These are phyloP conservation scores for Hymenoscyphus fraxineus DNA, from an alignment of 2,329 filamentous ascomycete genomes.

Conservation along the genomic window DNA sequence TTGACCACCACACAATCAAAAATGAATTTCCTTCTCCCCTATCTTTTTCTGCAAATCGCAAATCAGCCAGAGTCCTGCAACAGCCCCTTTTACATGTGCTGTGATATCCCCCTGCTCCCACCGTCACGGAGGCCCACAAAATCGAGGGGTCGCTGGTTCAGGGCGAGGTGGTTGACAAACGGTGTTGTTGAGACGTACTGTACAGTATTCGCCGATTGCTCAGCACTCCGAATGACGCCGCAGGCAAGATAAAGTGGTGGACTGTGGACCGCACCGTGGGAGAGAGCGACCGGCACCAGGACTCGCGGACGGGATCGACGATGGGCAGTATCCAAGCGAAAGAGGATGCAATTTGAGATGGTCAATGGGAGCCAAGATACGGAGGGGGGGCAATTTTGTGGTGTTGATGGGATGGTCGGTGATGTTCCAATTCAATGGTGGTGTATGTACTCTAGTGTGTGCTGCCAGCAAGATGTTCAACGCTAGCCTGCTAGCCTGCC, in stretches of 20 bases:
- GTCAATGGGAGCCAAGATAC: conserved; percentile 15
- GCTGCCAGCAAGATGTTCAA: not conserved
- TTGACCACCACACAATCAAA: conserved; percentile 10
- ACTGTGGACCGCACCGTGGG: not conserved
- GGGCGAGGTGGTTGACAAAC: not conserved
- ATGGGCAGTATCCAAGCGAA: conserved; percentile 4
- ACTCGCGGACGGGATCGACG: not conserved
- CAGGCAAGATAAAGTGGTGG: conserved; percentile 2
- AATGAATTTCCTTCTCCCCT: conserved; percentile 24
- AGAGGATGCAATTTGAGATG: not conserved
- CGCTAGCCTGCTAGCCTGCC: not conserved
- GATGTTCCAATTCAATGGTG: conserved; percentile 2
- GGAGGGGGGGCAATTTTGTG: conserved; percentile 14
- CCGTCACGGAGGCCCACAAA: not conserved
- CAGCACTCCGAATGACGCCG: conserved; percentile 10
- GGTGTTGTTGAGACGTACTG: conserved; percentile 11
- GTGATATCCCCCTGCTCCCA: not conserved
- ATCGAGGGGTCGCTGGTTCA: not conserved
- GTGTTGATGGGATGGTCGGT: conserved; percentile 18
- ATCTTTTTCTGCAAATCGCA: conserved; percentile 21
- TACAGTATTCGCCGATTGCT: conserved; percentile 16
- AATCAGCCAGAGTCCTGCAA: conserved; percentile 24
- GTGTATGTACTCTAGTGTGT: too few relatives aligned
- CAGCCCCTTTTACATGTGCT: conserved; percentile 3
- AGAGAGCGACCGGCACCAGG: conserved; percentile 8